A percentile compares a stretch with the other conserved stretches of the same genome.
Conservation (phyloP, 2,329 filamentous ascomycete genomes). For the Exophiala aquamarina region DNA sequence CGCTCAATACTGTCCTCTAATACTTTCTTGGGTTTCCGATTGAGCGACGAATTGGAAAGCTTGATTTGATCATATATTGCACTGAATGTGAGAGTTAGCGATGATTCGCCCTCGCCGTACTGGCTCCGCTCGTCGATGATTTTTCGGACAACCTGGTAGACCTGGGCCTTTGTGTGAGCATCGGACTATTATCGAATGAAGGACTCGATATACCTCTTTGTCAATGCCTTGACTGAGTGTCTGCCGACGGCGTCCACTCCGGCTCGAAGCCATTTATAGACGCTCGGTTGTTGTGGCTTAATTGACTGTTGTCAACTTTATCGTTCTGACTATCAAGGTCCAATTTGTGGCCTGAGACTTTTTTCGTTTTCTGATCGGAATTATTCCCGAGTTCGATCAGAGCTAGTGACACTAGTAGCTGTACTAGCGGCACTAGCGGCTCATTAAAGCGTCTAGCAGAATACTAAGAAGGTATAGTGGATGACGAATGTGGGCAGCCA, state of each 20-base stretch:
- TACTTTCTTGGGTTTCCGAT: slow-evolving; percentile 75
- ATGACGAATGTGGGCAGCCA: no score
- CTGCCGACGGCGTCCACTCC: slow-evolving; percentile 41
- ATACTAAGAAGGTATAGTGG: no score
- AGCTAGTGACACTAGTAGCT: no score
- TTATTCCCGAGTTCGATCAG: no score
- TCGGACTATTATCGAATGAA: background rate
- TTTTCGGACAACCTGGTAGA: slow-evolving; percentile 78
- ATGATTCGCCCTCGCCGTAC: slow-evolving; percentile 41
- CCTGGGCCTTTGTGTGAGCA: slow-evolving; percentile 35
- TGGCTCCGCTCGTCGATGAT: slow-evolving; percentile 66
- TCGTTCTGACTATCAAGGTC: background rate
- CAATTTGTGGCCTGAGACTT: background rate
- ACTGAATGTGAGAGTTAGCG: slow-evolving; percentile 52
- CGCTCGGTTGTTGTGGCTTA: no score
- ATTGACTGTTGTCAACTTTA: no score
- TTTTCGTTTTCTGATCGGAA: background rate
- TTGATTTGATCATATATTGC: slow-evolving; percentile 78
- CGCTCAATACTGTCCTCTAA: slow-evolving; percentile 84
- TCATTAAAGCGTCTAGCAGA: no score
- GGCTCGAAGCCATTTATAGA: slow-evolving; percentile 40
- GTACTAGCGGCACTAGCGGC: no score
- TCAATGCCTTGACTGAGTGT: slow-evolving; percentile 60
- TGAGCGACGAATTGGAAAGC: slow-evolving; percentile 80
- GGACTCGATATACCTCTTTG: slow-evolving; percentile 51